phyloP scores from a whole-genome alignment of 441 rosid genomes.

The Eutrema salsugineum region DNA sequence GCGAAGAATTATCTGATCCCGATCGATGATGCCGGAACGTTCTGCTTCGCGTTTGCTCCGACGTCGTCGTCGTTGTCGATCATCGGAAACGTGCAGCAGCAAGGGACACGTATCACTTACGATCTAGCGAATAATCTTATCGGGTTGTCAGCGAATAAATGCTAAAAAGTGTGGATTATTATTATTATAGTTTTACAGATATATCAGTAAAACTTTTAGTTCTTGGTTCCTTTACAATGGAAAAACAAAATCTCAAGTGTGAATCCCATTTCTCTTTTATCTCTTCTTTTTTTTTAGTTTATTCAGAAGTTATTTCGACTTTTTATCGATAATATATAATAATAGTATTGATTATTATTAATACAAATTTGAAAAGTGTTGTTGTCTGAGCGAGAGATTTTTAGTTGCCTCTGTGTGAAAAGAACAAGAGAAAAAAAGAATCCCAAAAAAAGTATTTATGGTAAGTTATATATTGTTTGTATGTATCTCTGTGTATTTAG shows the following conservation, averaged over 20 bases:
- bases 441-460: no score
- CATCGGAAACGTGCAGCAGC: constrained; percentile 70
- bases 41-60: constrained; percentile 71
- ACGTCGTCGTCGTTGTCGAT: constrained; percentile 55
- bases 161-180: constrained; percentile 30
- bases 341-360: not conserved
- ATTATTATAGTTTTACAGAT: constrained; percentile 20
- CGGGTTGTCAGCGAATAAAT: constrained; percentile 54
- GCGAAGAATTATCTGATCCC: constrained; percentile 62
- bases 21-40: constrained; percentile 52
- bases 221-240: constrained; percentile 10
- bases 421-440: not conserved
- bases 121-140: constrained; percentile 44
- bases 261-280: constrained; percentile 4
- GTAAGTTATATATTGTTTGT: no score
- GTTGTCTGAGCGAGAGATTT: not conserved
- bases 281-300: not conserved
- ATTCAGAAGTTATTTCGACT: constrained; percentile 7
- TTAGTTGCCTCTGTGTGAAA: not conserved
- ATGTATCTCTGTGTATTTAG: no score
- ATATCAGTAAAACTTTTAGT: constrained; percentile 23
- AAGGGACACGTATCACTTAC: constrained; percentile 57
- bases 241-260: not conserved
- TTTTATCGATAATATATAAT: constrained; percentile 2
- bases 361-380: not conserved